phyloP scores from a whole-genome alignment of 192 early-diverging fungal genomes.

The Geranomyces michiganensis region DNA sequence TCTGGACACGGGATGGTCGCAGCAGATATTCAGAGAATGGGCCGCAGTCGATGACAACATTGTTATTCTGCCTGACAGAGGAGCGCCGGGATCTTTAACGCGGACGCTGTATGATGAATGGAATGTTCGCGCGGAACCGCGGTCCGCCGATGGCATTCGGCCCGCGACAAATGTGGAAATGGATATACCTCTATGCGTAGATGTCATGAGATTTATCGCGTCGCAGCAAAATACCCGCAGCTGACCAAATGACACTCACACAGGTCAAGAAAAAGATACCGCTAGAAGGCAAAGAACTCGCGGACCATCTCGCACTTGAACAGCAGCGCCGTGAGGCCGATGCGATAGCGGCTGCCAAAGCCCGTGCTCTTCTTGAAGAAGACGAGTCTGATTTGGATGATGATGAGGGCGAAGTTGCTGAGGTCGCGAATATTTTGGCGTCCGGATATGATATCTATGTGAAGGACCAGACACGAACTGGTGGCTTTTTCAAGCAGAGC shows the following conservation, averaged over 20 bases:
- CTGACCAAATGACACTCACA: background rate
- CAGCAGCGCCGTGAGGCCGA: slow-evolving; percentile 71
- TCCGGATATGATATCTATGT: slow-evolving; percentile 82
- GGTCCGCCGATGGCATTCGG: slow-evolving; percentile 28
- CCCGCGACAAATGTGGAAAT: slow-evolving; percentile 33
- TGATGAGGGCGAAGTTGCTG: slow-evolving; percentile 48
- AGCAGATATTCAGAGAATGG: slow-evolving; percentile 80
- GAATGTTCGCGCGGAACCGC: slow-evolving; percentile 31
- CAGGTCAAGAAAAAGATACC: slow-evolving; percentile 63
- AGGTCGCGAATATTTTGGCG: slow-evolving; percentile 52
- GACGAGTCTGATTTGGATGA: slow-evolving; percentile 68
- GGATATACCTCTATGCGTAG: slow-evolving; percentile 34
- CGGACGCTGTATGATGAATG: slow-evolving; percentile 70
- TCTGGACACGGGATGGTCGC: slow-evolving; percentile 80
- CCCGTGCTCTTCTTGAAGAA: slow-evolving; percentile 71
- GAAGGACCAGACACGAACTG: slow-evolving; percentile 71
- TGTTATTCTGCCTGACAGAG: slow-evolving; percentile 79
- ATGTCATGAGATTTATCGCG: background rate
- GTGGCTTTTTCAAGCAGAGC: slow-evolving; percentile 82
- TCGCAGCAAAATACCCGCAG: background rate
- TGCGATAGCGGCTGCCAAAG: slow-evolving; percentile 53
- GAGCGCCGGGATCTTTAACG: slow-evolving; percentile 69
- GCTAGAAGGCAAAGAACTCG: slow-evolving; percentile 86
- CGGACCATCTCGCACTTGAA: slow-evolving; percentile 65
- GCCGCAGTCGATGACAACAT: slow-evolving; percentile 56